A percentile compares a stretch with the other conserved stretches of the same genome.
Conservation (phyloP, 1,284 basidiomycete species). For the Cryptococcus jaspeensis region DNA sequence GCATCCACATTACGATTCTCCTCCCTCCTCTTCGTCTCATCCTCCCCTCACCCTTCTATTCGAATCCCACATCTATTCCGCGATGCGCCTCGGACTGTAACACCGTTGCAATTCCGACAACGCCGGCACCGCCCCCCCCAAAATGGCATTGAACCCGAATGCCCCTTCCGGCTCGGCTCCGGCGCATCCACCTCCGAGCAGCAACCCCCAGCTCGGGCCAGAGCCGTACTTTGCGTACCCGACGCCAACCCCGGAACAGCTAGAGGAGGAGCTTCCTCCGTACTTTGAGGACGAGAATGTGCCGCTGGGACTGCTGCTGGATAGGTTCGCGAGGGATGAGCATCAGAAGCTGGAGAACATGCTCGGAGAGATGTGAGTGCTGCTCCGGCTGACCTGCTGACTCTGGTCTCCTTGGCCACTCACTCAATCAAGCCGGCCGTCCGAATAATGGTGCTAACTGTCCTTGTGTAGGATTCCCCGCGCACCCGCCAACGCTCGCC, state of each 20-base stretch:
- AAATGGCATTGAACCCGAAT: too few species aligned
- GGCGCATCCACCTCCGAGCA: too few species aligned
- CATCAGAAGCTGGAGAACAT: constrained; percentile 38
- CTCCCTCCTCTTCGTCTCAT: too few species aligned
- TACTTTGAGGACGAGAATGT: constrained; percentile 43
- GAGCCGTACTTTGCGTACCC: constrained; percentile 45
- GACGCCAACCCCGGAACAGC: constrained; percentile 35
- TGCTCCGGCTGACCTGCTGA: too few species aligned
- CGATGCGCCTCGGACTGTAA: too few species aligned
- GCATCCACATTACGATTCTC: too few species aligned
- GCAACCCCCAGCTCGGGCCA: constrained; percentile 42
- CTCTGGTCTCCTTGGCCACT: background rate
- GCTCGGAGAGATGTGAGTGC: constrained; percentile 37
- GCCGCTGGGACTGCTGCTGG: constrained; percentile 35
- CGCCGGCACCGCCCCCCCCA: too few species aligned
- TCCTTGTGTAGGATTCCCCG: constrained; percentile 20
- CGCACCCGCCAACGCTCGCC: constrained; percentile 27
- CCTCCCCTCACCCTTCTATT: too few species aligned
- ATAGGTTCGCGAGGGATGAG: constrained; percentile 35
- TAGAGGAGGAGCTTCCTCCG: constrained; percentile 45
- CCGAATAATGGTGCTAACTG: background rate
- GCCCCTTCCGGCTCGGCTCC: too few species aligned
- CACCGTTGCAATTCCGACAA: too few species aligned
- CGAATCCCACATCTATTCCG: too few species aligned
- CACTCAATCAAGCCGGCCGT: background rate